Evolutionary conservation across 495 filamentous ascomycete genomes (phyloP), one percentile per base, ranked within the genome.

Genomic region (Clohesyomyces aquaticus): DNA sequence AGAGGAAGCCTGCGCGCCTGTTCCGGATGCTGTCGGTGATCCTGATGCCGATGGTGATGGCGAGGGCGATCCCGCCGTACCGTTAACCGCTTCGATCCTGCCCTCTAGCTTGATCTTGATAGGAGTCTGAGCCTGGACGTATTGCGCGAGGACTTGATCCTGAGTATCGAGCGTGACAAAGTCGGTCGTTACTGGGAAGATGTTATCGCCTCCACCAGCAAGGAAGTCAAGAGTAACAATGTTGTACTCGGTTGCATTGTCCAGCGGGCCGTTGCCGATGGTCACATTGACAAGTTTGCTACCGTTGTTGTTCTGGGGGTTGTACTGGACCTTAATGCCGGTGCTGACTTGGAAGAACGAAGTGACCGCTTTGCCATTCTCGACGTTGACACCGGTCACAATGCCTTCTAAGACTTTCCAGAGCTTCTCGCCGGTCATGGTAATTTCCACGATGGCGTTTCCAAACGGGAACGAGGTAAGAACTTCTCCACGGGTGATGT

Each of bases 401-500:
- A 80, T 74, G 1, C 82, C 83, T 60, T 82, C 79, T 38, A 86
- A 70, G 25, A 76, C 71, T 3, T 75, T 71, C 81, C 81, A 82
- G 0, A 86, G 69, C 47, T 77, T 70, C 10, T 73, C 65, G 26
- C 82, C 83, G 0, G 74, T 79, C 6, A 82, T 35, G 22, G 28
- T 59, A 25, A 65, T 50, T 21, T 65, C 61, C 29, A 65, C 82
- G 2, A 85, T 75, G 18, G 81, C 73, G 67, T 85, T 85, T 51
- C 78, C 76, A 61, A 86, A 86, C 10, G 83, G 84, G 62, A 85
- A 86, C 0, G 80, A 74, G 0, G 81, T 84, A 9, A 85, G 70
- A 0, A 85, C 78, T 46, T 83, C 77, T 16, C 82, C 82, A 6
- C 81, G 75, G 2, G 81, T 86, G 60, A 85, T 80, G 21, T 71